Evolutionary conservation across 1,139 yeast genomes (phyloP).

Genomic region (Suhomyces bolitotheri): DNA sequence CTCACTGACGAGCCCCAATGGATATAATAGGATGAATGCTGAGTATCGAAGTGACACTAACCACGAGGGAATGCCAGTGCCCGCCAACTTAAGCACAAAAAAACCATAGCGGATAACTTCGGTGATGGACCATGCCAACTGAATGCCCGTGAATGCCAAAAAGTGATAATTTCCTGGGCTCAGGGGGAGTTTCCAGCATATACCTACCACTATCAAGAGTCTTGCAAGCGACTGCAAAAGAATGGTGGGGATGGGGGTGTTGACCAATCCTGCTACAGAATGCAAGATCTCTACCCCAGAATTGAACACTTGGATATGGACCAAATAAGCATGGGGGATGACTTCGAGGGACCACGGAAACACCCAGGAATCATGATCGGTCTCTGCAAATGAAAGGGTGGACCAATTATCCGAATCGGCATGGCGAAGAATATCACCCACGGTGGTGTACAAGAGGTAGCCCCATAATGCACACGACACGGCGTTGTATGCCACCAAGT

Average conservation of each 20-base stretch:
- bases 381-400: background rate
- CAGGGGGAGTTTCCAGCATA: constrained; percentile 31
- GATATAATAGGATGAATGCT: constrained; percentile 36
- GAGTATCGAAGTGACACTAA: constrained; percentile 37
- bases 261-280: constrained; percentile 30
- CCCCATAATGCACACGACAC: constrained; percentile 70
- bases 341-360: background rate
- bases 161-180: constrained; percentile 34
- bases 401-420: background rate
- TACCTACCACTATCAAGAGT: constrained; percentile 33
- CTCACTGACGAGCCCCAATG: constrained; percentile 36
- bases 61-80: constrained; percentile 19
- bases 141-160: constrained; percentile 26
- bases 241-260: constrained; percentile 31
- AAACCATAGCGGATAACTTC: constrained; percentile 37
- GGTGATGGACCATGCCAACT: constrained; percentile 37
- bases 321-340: constrained; percentile 35
- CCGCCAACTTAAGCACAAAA: constrained; percentile 23
- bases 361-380: background rate
- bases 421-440: constrained; percentile 15
- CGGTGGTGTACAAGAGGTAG: constrained; percentile 36
- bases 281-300: constrained; percentile 32
- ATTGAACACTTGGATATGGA: constrained; percentile 31
- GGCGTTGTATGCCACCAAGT: constrained; percentile 53
- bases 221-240: constrained; percentile 37